Percentiles rank a stretch among this genome's conserved stretches.
phyloP scores from a whole-genome alignment of 257 asterid species.

The Catharanthus roseus region DNA sequence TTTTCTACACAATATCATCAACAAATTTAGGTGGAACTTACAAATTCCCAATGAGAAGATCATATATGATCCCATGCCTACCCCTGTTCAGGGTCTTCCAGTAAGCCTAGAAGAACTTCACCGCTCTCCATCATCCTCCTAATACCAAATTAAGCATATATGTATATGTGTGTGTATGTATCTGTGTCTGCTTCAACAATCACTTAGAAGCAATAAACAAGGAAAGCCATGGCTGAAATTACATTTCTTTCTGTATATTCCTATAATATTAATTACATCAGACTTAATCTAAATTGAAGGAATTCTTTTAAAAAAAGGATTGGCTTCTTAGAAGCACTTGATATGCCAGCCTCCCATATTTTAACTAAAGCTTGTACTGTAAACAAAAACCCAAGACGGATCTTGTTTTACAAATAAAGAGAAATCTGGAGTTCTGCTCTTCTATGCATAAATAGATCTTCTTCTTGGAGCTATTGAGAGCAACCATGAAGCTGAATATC shows the following conservation, averaged over 20 bases:
- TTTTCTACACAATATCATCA: conserved; percentile 33
- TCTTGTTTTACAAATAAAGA: not conserved
- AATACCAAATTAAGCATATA: too few species aligned
- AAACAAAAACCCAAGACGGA: not conserved
- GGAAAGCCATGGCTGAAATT: not conserved
- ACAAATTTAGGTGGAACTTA: conserved; percentile 30
- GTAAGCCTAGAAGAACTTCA: conserved; percentile 22
- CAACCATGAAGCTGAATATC: not conserved
- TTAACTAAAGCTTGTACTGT: not conserved
- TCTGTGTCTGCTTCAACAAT: too few species aligned
- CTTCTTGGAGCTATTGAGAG: not conserved
- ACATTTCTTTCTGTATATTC: conserved; percentile 1
- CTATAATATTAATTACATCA: not conserved
- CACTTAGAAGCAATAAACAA: too few species aligned
- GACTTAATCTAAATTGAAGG: not conserved
- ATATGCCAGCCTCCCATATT: not conserved
- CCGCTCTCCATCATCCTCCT: too few species aligned
- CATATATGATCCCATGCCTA: conserved; percentile 28
- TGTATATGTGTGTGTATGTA: too few species aligned
- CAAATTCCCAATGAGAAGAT: conserved; percentile 36
- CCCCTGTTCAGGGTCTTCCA: conserved; percentile 35
- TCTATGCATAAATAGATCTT: not conserved
- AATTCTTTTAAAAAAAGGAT: conserved; percentile 3
- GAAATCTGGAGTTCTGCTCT: not conserved
- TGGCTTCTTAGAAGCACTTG: not conserved